A percentile compares a stretch with the other conserved stretches of the same genome.
phyloP scores from a whole-genome alignment of 2,329 filamentous ascomycete species.

The Claviceps capensis region DNA sequence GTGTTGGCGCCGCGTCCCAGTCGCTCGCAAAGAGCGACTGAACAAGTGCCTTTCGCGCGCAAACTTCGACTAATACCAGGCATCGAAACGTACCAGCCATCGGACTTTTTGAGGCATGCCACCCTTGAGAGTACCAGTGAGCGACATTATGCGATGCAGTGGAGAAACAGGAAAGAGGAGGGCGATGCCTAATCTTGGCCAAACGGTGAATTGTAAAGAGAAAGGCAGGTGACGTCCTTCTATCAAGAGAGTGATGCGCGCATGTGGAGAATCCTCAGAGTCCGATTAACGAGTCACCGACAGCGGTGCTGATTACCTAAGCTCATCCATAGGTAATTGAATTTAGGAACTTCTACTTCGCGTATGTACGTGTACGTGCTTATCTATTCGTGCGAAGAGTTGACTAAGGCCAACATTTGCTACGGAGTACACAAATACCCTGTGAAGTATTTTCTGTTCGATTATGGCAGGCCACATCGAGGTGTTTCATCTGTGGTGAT shows the following conservation, averaged over 20 bases:
- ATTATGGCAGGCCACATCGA: too few relatives aligned
- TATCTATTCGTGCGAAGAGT: too few relatives aligned
- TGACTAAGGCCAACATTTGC: too few relatives aligned
- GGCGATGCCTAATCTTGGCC: not conserved
- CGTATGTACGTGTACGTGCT: too few relatives aligned
- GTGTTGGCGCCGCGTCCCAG: not conserved
- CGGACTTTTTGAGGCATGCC: constrained; percentile 43
- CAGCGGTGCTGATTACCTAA: not conserved
- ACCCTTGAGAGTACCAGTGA: constrained; percentile 29
- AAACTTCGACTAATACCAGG: too few relatives aligned
- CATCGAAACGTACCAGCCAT: constrained; percentile 33
- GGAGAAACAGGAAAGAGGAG: not conserved
- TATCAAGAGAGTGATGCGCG: not conserved
- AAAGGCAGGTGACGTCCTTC: not conserved
- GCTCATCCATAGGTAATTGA: not conserved
- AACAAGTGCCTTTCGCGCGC: not conserved
- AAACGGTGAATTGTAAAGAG: not conserved
- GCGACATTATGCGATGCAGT: constrained; percentile 19
- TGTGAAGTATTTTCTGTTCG: too few relatives aligned
- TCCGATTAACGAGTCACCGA: too few relatives aligned
- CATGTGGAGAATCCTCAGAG: constrained; percentile 8
- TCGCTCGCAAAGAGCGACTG: not conserved
- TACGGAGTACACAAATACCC: too few relatives aligned
- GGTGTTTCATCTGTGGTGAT: too few relatives aligned
- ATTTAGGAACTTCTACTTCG: too few relatives aligned